Conservation (phyloP, 2,329 filamentous ascomycete genomes). For the Chaetothyriales sp. region DNA sequence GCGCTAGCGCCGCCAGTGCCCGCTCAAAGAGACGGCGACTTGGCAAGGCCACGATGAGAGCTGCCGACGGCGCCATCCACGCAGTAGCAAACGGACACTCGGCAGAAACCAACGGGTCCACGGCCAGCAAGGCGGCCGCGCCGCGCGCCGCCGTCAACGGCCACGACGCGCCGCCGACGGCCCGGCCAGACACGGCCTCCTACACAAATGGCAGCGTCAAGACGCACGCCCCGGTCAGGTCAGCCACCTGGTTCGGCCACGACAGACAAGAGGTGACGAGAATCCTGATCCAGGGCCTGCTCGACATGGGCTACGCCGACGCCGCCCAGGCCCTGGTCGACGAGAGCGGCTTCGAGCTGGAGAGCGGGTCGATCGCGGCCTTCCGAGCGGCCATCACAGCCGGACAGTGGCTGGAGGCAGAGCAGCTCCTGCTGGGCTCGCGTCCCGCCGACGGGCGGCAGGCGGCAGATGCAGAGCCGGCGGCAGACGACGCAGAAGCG, state of each 20-base stretch:
- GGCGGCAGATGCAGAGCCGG: constrained; percentile 22
- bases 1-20: constrained; percentile 20
- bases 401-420: constrained; percentile 76
- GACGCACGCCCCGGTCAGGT: constrained; percentile 17
- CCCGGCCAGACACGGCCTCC: constrained; percentile 25
- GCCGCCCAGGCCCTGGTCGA: constrained; percentile 62
- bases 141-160: constrained; percentile 43
- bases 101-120: constrained; percentile 44
- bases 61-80: constrained; percentile 39
- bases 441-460: constrained; percentile 32
- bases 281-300: constrained; percentile 78
- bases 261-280: constrained; percentile 85
- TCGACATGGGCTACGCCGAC: constrained; percentile 71
- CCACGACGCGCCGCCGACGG: constrained; percentile 29
- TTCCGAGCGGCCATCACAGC: constrained; percentile 69
- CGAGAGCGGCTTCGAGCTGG: constrained; percentile 78
- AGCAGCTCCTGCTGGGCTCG: constrained; percentile 55
- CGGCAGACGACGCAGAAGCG: constrained; percentile 13
- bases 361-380: constrained; percentile 71
- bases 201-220: constrained; percentile 29
- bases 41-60: constrained; percentile 46
- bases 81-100: constrained; percentile 43
- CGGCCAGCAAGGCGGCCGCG: constrained; percentile 36
- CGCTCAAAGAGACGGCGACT: constrained; percentile 46
- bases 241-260: constrained; percentile 61